These are phyloP conservation scores for Aplosporella prunicola DNA, from an alignment of 2,329 filamentous ascomycete species.

Conservation along the genomic window DNA sequence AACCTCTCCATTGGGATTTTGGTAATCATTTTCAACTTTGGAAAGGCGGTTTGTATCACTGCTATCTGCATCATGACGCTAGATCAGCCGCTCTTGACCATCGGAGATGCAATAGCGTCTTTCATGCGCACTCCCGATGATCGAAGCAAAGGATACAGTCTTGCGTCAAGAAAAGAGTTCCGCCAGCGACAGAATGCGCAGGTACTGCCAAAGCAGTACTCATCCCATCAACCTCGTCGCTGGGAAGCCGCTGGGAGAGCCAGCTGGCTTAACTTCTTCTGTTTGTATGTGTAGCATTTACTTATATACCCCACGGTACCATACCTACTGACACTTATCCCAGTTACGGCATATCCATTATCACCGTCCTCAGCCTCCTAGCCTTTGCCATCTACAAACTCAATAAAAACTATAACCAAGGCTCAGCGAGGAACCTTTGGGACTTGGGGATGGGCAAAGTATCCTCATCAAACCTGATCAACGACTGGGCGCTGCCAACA, in stretches of 20 bases:
- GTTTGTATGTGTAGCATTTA: too few species aligned
- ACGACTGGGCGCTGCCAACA: neutral
- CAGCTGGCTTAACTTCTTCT: too few species aligned
- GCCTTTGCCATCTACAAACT: neutral
- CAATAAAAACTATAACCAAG: neutral
- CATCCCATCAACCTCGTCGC: too few species aligned
- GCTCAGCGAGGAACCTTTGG: neutral
- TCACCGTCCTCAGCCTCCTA: neutral
- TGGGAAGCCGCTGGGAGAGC: too few species aligned
- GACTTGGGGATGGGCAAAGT: neutral
- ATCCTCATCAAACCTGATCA: neutral
- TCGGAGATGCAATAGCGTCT: constrained; percentile 18
- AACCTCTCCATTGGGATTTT: neutral
- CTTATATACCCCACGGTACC: too few species aligned
- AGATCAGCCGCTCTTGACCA: constrained; percentile 15
- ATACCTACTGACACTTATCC: too few species aligned
- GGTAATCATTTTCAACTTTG: neutral
- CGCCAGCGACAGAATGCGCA: too few species aligned
- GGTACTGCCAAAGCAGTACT: too few species aligned
- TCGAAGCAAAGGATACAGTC: constrained; percentile 11
- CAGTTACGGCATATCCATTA: too few species aligned
- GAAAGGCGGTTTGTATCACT: neutral
- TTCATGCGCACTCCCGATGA: constrained; percentile 14
- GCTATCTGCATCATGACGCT: neutral
- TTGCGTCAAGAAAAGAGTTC: too few species aligned